Base-by-base conservation (phyloP, 345 rosid species). In the Populus ilicifolia region DNA sequence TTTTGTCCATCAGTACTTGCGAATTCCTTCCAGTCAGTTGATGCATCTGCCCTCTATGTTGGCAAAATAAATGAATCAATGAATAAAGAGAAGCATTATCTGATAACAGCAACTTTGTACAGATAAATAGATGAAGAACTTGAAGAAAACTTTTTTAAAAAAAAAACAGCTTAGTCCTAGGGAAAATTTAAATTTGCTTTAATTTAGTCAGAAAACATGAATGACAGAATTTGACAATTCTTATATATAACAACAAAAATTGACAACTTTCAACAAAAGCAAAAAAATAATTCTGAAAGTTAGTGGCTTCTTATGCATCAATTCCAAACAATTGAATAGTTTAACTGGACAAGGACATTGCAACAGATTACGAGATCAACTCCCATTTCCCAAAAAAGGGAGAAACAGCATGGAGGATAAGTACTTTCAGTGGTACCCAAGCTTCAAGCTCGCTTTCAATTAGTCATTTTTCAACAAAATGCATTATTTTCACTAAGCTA, bases 11-110 rank as follows among this genome's bases (percentile, higher is more conserved):
- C 98, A 75, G 94, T 89, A 87, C 99, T 91, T 8, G 89, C 81
- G 83, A 85, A 89, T 86, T 96, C 99, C 88, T 90, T 93, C 99
- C 99, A 96, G 86, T 93, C 89, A 44, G 98, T 93, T 73, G 89
- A 79, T 61, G 97, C 97, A 89, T 96, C 99, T 74, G 92, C 97
- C 79, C 93, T 87, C 99, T 96, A 97, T 76, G 79, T 84, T 65
- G 77, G 70, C 75, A 66, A 67, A 43, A 83, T 65, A 74, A 75
- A 71, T 30, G 69, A 62, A 71, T 75, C 23, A 75, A 75, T 52
- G 38, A 59, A 75, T 8, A 56, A 33, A n/a, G 61, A 43, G 27
- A 69, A 54, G 67, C 39, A 25, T 21, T 5, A 71, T 66, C 50
- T 64, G 46, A 65, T 18, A 63, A 27, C 10, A 17, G 56, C 33